Evolutionary conservation across 129 eudicot genomes (phyloP), one percentile per base, ranked within the genome.

Genomic region (Flaveria brownii): DNA sequence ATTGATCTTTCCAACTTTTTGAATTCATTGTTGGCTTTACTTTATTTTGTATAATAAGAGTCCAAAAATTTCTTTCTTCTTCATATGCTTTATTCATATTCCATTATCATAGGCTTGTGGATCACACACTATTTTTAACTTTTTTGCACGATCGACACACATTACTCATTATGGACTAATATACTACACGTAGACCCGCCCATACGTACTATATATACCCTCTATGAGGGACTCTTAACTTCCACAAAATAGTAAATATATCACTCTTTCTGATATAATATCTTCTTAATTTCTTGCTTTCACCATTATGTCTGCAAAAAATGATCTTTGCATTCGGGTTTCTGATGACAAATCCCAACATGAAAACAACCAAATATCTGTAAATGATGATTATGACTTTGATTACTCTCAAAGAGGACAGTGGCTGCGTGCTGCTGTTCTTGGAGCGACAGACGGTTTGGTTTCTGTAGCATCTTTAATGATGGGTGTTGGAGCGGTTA

Each of bases 401-500:
- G 84, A 82, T 67, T 82, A 85, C 79, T 64, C 81, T 14, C 57
- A 60, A 71, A 79, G 82, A 49, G 82, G 82, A 46, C 80, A 82
- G 56, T 82, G 86, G 89, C 81, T 86, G 41, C 79, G 88, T 62
- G 86, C 88, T 13, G 86, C 88, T 30, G 81, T 78, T 76, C 66
- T 85, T 59, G 86, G 88, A 63, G 88, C 88, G 18, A 82, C 81
- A 1, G 81, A 82, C 28, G 85, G 82, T 70, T 52, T 82, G 73
- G 85, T 82, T 20, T 82, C 85, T 0, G 85, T 82, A 8, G 74
- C 85, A 62, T 82, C 85, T 41, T 14, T 82, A 36, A 82, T 76
- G 85, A 82, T 82, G 85, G 85, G 82, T 23, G 78, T 82, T 76
- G 85, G 85, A 39, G 85, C 85, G 0, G 78, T 82, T 5, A 82